Conservation (phyloP, 106 monocot species). For the Narthecium ossifragum region DNA sequence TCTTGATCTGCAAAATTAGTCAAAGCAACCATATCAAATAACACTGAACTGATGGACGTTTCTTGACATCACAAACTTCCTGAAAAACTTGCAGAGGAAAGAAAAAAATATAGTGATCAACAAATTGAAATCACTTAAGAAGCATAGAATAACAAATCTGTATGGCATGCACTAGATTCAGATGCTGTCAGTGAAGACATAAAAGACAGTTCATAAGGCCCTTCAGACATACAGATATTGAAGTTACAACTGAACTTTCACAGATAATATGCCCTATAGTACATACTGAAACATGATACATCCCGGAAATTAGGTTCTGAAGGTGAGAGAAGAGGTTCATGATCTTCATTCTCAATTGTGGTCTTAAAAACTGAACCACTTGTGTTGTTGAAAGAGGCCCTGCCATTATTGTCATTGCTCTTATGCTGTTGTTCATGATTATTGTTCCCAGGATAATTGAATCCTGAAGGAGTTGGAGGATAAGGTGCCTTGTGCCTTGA, state of each 20-base stretch:
- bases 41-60: background rate
- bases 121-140: no score
- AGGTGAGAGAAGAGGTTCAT: conserved; percentile 70
- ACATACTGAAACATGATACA: conserved; percentile 31
- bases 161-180: conserved; percentile 12
- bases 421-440: conserved; percentile 3
- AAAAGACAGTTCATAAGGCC: conserved; percentile 1
- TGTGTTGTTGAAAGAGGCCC: conserved; percentile 13
- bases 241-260: conserved; percentile 3
- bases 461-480: conserved; percentile 41
- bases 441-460: conserved; percentile 8
- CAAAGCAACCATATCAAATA: conserved; percentile 1
- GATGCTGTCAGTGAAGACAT: conserved; percentile 12
- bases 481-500: conserved; percentile 62
- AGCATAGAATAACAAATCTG: conserved; percentile 48
- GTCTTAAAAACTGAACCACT: conserved; percentile 16
- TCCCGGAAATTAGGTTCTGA: conserved; percentile 17
- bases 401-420: conserved; percentile 7
- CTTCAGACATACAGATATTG: background rate
- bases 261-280: background rate
- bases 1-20: conserved; percentile 38
- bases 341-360: conserved; percentile 36
- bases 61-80: background rate
- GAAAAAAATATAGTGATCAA: no score
- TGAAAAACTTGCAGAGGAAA: background rate